These are phyloP conservation scores for Ustilago nuda DNA, from an alignment of 1,284 basidiomycete species.

Conservation along the genomic window DNA sequence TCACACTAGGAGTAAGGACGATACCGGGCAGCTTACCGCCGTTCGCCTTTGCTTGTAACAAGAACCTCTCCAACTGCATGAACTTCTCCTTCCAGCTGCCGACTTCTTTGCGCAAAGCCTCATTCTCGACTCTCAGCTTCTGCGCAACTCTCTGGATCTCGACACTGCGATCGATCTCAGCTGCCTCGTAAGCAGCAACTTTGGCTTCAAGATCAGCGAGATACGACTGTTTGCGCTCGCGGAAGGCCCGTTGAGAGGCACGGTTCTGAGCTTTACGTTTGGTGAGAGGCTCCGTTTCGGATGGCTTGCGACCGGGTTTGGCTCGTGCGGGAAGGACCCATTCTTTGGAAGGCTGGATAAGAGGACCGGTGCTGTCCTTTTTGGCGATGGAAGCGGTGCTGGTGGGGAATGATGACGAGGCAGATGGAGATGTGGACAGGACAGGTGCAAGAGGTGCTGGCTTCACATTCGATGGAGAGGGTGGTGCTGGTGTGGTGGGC, in stretches of 20 bases:
- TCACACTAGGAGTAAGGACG: conserved; percentile 17
- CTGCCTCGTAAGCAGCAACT: conserved; percentile 62
- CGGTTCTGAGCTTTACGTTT: conserved; percentile 68
- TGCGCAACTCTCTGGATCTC: conserved; percentile 65
- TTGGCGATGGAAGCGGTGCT: conserved; percentile 9
- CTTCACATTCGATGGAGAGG: conserved; percentile 12
- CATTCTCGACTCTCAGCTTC: conserved; percentile 57
- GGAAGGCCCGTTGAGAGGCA: conserved; percentile 63
- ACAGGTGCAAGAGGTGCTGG: conserved; percentile 4
- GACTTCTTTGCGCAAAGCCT: conserved; percentile 45
- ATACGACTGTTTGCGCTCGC: conserved; percentile 62
- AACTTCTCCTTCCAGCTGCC: conserved; percentile 41
- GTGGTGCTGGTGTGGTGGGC: conserved; percentile 8
- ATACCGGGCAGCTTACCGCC: conserved; percentile 18
- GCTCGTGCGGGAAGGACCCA: conserved; percentile 67
- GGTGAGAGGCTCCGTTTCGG: conserved; percentile 62
- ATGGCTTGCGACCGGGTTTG: conserved; percentile 68
- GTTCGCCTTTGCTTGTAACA: conserved; percentile 27
- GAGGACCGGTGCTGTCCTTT: conserved; percentile 28
- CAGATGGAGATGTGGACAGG: conserved; percentile 4
- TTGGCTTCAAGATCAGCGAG: conserved; percentile 61
- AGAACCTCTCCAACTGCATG: conserved; percentile 35
- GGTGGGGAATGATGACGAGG: conserved; percentile 2
- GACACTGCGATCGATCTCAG: conserved; percentile 59
- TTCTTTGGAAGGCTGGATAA: conserved; percentile 62